Evolutionary conservation across 495 filamentous ascomycete species (phyloP), one percentile per base, ranked within the genome.

Genomic region (Hyaloscypha variabilis): DNA sequence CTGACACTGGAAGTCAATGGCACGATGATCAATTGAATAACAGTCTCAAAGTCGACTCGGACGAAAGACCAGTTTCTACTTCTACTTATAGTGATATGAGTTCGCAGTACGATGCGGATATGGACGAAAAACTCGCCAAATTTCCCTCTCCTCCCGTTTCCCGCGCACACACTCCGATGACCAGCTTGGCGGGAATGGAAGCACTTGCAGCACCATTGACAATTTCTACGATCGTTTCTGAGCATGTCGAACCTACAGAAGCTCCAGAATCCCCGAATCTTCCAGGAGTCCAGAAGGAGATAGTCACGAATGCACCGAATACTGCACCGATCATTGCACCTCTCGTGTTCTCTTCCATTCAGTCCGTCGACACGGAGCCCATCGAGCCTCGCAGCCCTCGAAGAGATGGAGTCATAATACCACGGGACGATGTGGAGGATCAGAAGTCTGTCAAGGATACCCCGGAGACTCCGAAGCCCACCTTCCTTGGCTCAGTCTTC

Each of bases 391-490:
- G 75, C 65, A 82, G 75, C 59, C 78, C 81, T n/a, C 79, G 75
- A 73, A 72, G 79, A 53, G 76, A 83, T 54, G 79, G 72, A 21
- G 78, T 82, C 63, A 80, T 84, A 51, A 76, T 83, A 31, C 79
- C 82, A 29, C 77, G 75, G 28, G 78, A 79, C 64, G 62, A 74
- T 3, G 70, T 69, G 6, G 36, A 65, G 34, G 69, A 63, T 14
- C 11, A 61, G 24, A 28, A 26, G 17, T 55, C 60, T 31, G 39
- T 52, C 28, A 65, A 63, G 11, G 62, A 72, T 26, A 56, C 65
- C 1, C 73, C 76, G 24, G 64, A 72, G 59, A 75, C 71, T 23
- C 67, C 74, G 51, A 74, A 78, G 62, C 67, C 70, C 26, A 60
- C 75, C 30, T 68, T 82, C 65, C 63, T 82, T 71, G 81, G 79